Evolutionary conservation across 306 rosid species (phyloP), one percentile per base, ranked within the genome.

Genomic region (Urtica urens): DNA sequence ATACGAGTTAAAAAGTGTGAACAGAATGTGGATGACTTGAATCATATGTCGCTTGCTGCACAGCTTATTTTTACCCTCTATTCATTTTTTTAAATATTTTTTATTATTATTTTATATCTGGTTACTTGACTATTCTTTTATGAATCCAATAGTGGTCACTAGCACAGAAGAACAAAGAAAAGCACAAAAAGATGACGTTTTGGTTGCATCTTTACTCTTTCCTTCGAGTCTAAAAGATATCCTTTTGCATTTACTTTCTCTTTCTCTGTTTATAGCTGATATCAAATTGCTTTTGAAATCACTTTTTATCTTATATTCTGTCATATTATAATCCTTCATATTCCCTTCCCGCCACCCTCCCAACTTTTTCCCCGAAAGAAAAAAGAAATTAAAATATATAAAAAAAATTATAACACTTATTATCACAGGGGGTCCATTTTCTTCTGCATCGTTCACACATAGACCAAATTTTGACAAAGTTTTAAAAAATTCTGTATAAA

Each of bases 171-270:
- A 55, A n/a, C n/a, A 57, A 25, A 15, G 44, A 1, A 39, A 59
- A 39, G 53, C 49, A 43, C 40, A 37, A 31, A 19, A 14, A 47
- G 44, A 34, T 31, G 41, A 22, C 24, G 26, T 23, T 43, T 54
- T 21, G 49, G 12, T 19, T 5, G 42, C 44, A n/a, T n/a, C n/a
- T n/a, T n/a, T n/a, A n/a, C n/a, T 39, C 24, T 25, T 12, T 23
- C 58, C 62, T 62, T 62, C 49, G 20, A 58, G 23, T 51, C 30
- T 28, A 40, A 45, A 29, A 51, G 41, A 19, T 28, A 28, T 28
- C 35, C 63, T 19, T 28, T 16, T 54, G 40, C 40, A 16, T 17
- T 20, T 20, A 4, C 26, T 18, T 19, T 25, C 27, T 38, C 11
- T 28, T 33, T 47, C 6, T 40, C 33, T 25, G 29, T 58, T 28